Conservation (phyloP, 805 yeast species). For the Saccharomycopsis sp. region DNA sequence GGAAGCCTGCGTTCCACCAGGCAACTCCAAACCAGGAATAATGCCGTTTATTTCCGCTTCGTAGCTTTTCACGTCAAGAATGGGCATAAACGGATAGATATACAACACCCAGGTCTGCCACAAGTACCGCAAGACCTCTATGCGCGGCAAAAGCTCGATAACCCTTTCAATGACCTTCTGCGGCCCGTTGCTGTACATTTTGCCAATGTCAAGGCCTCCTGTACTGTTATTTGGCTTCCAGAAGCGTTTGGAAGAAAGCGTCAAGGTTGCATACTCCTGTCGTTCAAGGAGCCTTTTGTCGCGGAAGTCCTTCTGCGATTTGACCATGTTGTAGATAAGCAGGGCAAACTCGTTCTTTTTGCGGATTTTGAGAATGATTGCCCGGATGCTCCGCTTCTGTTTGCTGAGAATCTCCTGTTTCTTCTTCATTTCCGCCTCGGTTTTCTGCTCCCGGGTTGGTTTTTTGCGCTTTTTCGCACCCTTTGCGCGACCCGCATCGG, state of each 20-base stretch:
- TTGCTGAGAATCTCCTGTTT: slow-evolving; percentile 1
- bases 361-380: neutral
- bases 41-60: slow-evolving; percentile 3
- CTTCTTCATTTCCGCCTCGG: neutral
- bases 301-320: neutral
- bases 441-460: neutral
- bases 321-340: slow-evolving; percentile 9
- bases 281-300: slow-evolving; percentile 9
- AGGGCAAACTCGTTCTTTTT: slow-evolving; percentile 16
- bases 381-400: slow-evolving; percentile 3
- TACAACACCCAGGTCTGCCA: slow-evolving; percentile 13
- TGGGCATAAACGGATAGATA: slow-evolving; percentile 15
- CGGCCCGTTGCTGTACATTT: neutral
- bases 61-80: slow-evolving; percentile 6
- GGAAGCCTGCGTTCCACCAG: neutral
- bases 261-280: slow-evolving; percentile 10
- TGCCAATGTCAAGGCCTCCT: neutral
- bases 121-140: slow-evolving; percentile 7
- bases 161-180: slow-evolving; percentile 1
- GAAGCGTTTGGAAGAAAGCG: neutral
- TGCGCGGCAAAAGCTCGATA: slow-evolving; percentile 6
- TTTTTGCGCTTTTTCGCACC: no score
- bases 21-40: slow-evolving; percentile 4
- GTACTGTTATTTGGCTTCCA: neutral
- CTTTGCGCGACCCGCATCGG: no score